Evolutionary conservation across 176 grass and related monocot species (phyloP).

Genomic region (Bothriochloa decipiens): DNA sequence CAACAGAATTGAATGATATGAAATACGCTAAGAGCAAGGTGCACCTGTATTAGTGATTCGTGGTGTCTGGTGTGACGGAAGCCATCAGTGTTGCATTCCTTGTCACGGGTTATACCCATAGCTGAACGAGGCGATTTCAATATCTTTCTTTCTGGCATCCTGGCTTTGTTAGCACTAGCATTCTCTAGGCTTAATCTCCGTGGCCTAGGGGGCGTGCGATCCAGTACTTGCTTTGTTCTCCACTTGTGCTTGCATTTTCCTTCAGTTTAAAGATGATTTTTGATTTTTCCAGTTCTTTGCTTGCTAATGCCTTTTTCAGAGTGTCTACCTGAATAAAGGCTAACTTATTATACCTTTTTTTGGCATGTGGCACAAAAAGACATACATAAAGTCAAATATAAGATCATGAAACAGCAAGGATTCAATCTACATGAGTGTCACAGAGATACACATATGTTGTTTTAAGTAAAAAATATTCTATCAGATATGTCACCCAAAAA

Average conservation of each 20-base stretch:
- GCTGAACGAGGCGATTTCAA: slow-evolving; percentile 44
- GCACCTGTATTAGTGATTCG: slow-evolving; percentile 42
- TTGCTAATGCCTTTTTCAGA: slow-evolving; percentile 78
- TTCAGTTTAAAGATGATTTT: slow-evolving; percentile 63
- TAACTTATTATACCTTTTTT: slow-evolving; percentile 10
- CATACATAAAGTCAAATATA: slow-evolving; percentile 21
- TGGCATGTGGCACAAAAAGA: slow-evolving; percentile 23
- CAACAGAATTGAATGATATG: slow-evolving; percentile 12
- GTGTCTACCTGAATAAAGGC: slow-evolving; percentile 62
- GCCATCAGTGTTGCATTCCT: slow-evolving; percentile 36
- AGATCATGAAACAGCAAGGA: slow-evolving; percentile 13
- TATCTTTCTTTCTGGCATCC: slow-evolving; percentile 40
- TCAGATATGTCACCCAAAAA: slow-evolving; percentile 15
- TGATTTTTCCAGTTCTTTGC: slow-evolving; percentile 58
- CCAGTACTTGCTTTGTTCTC: slow-evolving; percentile 53
- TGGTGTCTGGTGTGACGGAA: slow-evolving; percentile 36
- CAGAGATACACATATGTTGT: slow-evolving; percentile 6
- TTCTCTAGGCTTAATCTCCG: slow-evolving; percentile 81
- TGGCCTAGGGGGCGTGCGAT: slow-evolving; percentile 59
- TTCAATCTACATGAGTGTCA: slow-evolving; percentile 5
- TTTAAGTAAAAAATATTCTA: neutral
- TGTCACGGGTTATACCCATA: slow-evolving; percentile 32
- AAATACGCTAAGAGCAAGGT: slow-evolving; percentile 34
- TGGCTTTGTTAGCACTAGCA: slow-evolving; percentile 47
- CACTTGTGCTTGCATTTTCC: slow-evolving; percentile 48